Base-by-base conservation (phyloP, 208 protist genomes). In the Zelonia costaricensis region DNA sequence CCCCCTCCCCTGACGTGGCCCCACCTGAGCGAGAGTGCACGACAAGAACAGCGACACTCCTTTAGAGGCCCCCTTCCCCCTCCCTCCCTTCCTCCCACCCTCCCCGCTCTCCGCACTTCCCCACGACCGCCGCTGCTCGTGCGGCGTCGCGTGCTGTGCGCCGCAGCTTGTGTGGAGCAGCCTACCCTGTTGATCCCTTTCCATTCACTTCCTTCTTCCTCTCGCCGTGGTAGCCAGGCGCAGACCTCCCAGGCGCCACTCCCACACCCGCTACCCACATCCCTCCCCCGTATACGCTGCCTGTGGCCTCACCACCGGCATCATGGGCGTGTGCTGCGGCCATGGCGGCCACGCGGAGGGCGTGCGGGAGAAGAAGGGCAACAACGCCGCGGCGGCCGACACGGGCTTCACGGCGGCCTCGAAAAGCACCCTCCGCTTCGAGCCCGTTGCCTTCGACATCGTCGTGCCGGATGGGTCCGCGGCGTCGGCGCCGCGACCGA, bases 361-460 rank as follows among this genome's bases (percentile, higher is more conserved):
- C 42, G 31, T 15, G 16, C 1, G 18, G 31, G 40, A 35, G 20
- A 23, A 12, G n/a, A 61, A 45, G 16, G 23, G 38, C 44, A 15
- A 23, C 8, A 59, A 62, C 44, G 16, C 38, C 46, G 10, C 35
- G 27, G 40, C 31, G 13, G 27, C 31, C 8, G 18, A 42, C 4
- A 46, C 22, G n/a, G 18, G 13, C 9, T 73, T 65, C 42, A 36
- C 45, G 15, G 51, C 49, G n/a, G 46, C 55, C 10, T 38, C 28
- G 12, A 31, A 13, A 4, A 44, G 16, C 39, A 36, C 66, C 10
- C 27, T 61, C 1, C 42, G 44, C 44, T 40, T 73, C 15, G 33
- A 65, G 10, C 44, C 74, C 0, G 52, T 93, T 4, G 64, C 79
- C 51, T 90, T 93, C 58, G 82, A 90, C 40, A 33, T 86, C 0